These are phyloP conservation scores for Pseudohyphozyma bogoriensis DNA, from an alignment of 768 basidiomycete genomes.

Conservation along the genomic window DNA sequence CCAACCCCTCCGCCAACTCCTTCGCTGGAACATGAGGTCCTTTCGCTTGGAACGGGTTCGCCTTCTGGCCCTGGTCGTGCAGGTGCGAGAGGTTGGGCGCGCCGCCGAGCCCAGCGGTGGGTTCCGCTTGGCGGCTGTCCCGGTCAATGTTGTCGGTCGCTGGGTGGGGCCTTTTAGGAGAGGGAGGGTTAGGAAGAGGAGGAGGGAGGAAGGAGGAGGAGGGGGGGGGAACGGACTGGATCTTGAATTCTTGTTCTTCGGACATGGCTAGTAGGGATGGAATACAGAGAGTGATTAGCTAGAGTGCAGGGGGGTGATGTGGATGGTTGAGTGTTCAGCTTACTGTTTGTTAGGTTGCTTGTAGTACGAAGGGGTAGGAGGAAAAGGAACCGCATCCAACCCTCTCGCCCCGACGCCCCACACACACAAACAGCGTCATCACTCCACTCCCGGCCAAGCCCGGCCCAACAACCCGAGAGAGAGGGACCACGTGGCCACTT, in stretches of 20 bases:
- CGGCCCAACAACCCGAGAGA: no score
- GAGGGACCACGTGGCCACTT: no score
- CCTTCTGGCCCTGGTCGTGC: not conserved
- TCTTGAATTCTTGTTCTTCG: not conserved
- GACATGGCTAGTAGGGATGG: no score
- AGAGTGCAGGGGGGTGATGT: no score
- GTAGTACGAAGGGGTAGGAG: no score
- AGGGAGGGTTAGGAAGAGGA: not conserved
- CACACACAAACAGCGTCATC: no score
- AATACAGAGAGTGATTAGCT: no score
- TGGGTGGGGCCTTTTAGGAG: not conserved
- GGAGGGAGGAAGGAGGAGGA: not conserved
- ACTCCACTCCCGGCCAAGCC: no score
- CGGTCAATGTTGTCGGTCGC: not conserved
- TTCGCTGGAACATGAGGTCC: constrained; percentile 4
- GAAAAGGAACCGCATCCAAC: no score
- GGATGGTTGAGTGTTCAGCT: no score
- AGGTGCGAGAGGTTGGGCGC: constrained; percentile 17
- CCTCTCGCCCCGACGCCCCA: no score
- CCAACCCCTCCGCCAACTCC: constrained; percentile 4
- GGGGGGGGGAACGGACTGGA: not conserved
- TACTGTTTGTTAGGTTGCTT: no score
- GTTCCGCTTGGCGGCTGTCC: not conserved
- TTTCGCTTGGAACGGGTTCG: constrained; percentile 3
- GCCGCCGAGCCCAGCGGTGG: not conserved